Evolutionary conservation across 2,329 filamentous ascomycete species (phyloP).

Genomic region (Beauveria scarabaeidicola): DNA sequence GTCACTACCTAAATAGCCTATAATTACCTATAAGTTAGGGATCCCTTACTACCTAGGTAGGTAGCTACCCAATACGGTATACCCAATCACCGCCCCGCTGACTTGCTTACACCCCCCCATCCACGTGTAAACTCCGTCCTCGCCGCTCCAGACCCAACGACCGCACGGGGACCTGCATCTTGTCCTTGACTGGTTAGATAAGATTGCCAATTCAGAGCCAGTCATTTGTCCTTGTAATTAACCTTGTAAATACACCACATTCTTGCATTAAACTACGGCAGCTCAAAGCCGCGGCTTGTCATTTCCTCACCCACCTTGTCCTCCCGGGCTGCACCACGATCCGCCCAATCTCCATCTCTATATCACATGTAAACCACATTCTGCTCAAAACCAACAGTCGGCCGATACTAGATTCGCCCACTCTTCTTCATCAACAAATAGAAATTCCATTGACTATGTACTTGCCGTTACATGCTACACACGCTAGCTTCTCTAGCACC

Average conservation of each 20-base stretch:
- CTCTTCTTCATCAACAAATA: background rate
- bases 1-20: no score
- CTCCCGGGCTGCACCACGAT: background rate
- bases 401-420: background rate
- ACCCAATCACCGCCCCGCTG: background rate
- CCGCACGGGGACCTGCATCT: background rate
- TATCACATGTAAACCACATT: background rate
- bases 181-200: background rate
- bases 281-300: no score
- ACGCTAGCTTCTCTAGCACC: background rate
- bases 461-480: background rate
- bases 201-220: background rate
- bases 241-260: no score
- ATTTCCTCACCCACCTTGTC: no score
- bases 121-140: background rate
- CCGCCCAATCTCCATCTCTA: background rate
- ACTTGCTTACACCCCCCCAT: background rate
- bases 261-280: no score
- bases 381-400: background rate
- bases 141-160: background rate
- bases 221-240: no score
- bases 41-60: no score
- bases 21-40: no score
- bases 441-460: conserved; percentile 1
- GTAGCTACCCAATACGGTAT: no score